Conservation (phyloP, 2,329 filamentous ascomycete genomes). For the Thielaviopsis euricoi region DNA sequence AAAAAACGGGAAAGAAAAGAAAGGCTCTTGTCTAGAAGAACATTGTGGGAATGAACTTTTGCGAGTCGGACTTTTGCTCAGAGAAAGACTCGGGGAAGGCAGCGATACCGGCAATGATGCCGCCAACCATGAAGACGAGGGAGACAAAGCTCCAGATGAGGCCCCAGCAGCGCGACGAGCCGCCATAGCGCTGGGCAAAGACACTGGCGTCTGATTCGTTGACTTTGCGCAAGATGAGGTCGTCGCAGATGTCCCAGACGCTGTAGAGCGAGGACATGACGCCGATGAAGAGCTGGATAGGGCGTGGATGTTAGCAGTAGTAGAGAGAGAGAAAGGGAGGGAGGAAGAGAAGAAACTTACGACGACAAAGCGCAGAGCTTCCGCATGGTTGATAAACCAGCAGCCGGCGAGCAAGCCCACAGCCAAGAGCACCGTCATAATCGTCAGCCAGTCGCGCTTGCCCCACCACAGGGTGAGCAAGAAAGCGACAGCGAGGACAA, state of each 20-base stretch:
- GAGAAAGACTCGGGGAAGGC: constrained; percentile 56
- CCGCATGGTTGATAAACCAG: constrained; percentile 67
- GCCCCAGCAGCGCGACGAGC: constrained; percentile 68
- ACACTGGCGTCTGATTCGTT: constrained; percentile 66
- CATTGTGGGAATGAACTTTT: constrained; percentile 42
- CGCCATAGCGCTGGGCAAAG: constrained; percentile 62
- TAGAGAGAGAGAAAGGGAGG: neutral
- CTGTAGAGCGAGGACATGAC: constrained; percentile 70
- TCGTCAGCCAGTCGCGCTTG: constrained; percentile 60
- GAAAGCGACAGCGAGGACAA: constrained; percentile 58
- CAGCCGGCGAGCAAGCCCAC: constrained; percentile 55
- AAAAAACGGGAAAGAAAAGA: neutral
- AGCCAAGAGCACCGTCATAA: constrained; percentile 51
- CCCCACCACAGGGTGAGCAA: constrained; percentile 72
- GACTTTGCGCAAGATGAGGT: constrained; percentile 64
- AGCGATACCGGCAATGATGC: constrained; percentile 60
- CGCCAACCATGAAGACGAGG: constrained; percentile 51
- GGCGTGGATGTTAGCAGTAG: neutral
- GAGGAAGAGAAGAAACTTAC: constrained; percentile 21
- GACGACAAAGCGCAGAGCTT: constrained; percentile 56
- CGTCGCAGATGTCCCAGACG: constrained; percentile 75
- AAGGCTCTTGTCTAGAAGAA: neutral
- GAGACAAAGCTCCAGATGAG: constrained; percentile 63
- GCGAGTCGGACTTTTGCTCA: constrained; percentile 52
- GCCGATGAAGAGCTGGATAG: constrained; percentile 56